Evolutionary conservation across 208 protist genomes (phyloP).

Genomic region (Trypanosoma mega): DNA sequence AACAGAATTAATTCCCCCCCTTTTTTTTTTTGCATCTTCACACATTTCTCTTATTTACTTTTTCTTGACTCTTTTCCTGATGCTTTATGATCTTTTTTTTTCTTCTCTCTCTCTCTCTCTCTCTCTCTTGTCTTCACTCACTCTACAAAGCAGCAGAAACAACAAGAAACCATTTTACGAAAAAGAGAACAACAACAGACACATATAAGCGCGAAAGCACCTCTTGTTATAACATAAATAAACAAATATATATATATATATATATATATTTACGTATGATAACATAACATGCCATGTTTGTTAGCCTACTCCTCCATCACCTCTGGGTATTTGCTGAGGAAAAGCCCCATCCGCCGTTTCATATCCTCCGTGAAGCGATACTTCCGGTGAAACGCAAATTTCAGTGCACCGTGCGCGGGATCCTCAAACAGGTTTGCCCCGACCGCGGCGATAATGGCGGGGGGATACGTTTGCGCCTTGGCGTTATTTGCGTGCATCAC

Average conservation of each 20-base stretch:
- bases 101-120: neutral
- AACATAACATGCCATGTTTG: no score
- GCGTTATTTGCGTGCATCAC: constrained; percentile 56
- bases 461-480: constrained; percentile 68
- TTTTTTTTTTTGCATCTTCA: constrained; percentile 15
- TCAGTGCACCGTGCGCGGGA: constrained; percentile 56
- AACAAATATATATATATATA: no score
- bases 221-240: no score
- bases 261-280: no score
- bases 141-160: no score
- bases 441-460: constrained; percentile 43
- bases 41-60: constrained; percentile 5
- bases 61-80: neutral
- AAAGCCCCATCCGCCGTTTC: constrained; percentile 44
- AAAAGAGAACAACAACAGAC: no score
- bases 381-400: constrained; percentile 52
- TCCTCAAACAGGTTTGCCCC: constrained; percentile 35
- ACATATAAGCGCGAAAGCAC: no score
- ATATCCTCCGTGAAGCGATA: constrained; percentile 41
- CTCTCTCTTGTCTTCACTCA: neutral
- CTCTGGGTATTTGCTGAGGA: constrained; percentile 66
- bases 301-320: constrained; percentile 20
- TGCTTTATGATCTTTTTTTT: constrained; percentile 5
- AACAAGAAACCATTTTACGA: no score
- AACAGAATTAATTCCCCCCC: constrained; percentile 2